Evolutionary conservation across 768 basidiomycete genomes (phyloP).

Genomic region (Rickenella mellea): DNA sequence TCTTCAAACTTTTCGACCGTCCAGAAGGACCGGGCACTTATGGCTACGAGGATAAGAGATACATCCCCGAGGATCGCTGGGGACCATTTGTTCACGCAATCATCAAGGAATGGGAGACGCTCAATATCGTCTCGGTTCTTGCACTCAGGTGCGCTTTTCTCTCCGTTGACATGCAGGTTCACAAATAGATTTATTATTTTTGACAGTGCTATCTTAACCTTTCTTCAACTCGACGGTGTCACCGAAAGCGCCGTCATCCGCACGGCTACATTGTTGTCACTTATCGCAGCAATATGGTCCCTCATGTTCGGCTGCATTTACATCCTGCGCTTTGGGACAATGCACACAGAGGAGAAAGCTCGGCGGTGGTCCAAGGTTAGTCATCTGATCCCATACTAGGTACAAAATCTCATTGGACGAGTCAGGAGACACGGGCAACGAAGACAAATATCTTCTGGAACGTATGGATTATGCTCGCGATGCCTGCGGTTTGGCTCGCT

Average conservation of each 20-base stretch:
- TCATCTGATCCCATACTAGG: neutral
- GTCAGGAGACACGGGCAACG: constrained; percentile 51
- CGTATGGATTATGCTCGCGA: constrained; percentile 57
- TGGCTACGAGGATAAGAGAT: too few relatives aligned
- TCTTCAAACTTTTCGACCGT: constrained; percentile 61
- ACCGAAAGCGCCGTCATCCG: constrained; percentile 52
- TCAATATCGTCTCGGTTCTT: constrained; percentile 65
- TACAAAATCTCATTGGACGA: too few relatives aligned
- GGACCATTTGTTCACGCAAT: constrained; percentile 63
- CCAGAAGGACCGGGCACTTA: too few relatives aligned
- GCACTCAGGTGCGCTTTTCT: constrained; percentile 40
- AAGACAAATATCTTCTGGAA: constrained; percentile 48
- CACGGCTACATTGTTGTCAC: constrained; percentile 49
- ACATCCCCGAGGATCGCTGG: constrained; percentile 58
- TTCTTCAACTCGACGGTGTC: constrained; percentile 48
- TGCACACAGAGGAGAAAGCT: constrained; percentile 64
- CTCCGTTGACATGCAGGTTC: neutral
- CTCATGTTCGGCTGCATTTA: constrained; percentile 67
- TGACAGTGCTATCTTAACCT: constrained; percentile 54
- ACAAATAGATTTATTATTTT: neutral
- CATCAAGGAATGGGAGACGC: constrained; percentile 67
- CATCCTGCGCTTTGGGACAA: constrained; percentile 60
- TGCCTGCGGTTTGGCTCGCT: constrained; percentile 63
- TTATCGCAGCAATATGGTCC: constrained; percentile 61
- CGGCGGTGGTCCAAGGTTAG: constrained; percentile 62